Base-by-base conservation (phyloP, 2,329 filamentous ascomycete genomes). In the Dryadomyces quercivorus region DNA sequence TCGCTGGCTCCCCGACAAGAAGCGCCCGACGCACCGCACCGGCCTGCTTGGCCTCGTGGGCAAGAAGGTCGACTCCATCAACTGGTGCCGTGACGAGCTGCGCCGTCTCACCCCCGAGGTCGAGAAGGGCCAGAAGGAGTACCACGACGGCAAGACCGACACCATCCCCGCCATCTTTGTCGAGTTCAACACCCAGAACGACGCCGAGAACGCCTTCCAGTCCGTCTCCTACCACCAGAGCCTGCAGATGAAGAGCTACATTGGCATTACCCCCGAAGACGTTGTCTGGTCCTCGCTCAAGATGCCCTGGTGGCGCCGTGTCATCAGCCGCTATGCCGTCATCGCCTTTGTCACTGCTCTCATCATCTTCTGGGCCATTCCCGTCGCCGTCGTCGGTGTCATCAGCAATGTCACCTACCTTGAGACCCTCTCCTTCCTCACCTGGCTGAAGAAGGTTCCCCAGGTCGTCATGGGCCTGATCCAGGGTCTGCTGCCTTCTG, bases 61-160 rank as follows among this genome's bases (percentile, higher is more conserved):
- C 61, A 84, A 89, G 65, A 93, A 95, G 67, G 91, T 96, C 16
- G 93, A 98, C 70, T 93, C 90, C 0, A 96, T 98, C 67, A 82
- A 92, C 58, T 96, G 87, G 86, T 86, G 83, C 59, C 86, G 93
- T 52, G 74, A 76, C 1, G 86, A 94, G 67, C 80, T 96, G 52
- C 80, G 85, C 59, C 82, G 82, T 50, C 78, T 94, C 47, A 84
- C 85, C 52, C 84, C 86, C 0, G 77, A 86, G 57, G 84, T 89
- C 34, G 78, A 86, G 51, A 74, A 78, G 45, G 76, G 81, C 22
- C 88, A 93, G 66, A 76, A 74, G 44, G 75, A 78, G 50, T 87
- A 92, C 64, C 78, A 76, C 51, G 71, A 74, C 26, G 81, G 86
- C 52, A 77, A 86, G 43, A 81, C 75, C 48, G 78, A 82, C 57